A percentile compares a stretch with the other conserved stretches of the same genome.
phyloP scores from a whole-genome alignment of 805 yeast species.

The Kockiozyma suomiensis region DNA sequence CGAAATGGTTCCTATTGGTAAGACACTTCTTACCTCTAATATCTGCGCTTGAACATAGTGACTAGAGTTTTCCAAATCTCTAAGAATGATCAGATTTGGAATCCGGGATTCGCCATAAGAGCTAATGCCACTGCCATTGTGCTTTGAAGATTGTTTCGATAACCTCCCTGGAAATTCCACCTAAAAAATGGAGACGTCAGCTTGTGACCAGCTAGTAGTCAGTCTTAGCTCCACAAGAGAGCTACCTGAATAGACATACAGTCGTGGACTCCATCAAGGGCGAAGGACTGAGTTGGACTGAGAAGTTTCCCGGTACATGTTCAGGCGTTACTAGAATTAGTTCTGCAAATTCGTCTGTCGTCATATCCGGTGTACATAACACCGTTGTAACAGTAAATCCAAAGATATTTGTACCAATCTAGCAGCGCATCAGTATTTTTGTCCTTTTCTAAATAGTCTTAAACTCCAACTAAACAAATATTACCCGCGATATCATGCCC shows the following conservation, averaged over 20 bases:
- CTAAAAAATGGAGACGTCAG: too few species aligned
- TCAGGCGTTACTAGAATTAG: constrained; percentile 8
- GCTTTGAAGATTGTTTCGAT: neutral
- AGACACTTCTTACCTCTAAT: constrained; percentile 18
- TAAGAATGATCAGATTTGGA: constrained; percentile 24
- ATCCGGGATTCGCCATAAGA: neutral
- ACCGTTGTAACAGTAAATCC: constrained; percentile 23
- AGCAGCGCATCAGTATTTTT: neutral
- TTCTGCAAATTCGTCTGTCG: constrained; percentile 26
- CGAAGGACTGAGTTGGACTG: constrained; percentile 8
- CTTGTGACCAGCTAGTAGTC: too few species aligned
- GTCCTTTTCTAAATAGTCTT: too few species aligned
- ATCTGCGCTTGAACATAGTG: constrained; percentile 29
- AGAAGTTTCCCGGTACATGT: constrained; percentile 14
- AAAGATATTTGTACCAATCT: constrained; percentile 31
- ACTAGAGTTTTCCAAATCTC: constrained; percentile 25
- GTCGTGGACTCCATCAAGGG: neutral
- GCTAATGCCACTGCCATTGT: neutral
- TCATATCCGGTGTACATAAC: constrained; percentile 16
- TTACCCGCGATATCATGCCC: constrained; percentile 26
- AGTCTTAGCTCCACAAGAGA: too few species aligned
- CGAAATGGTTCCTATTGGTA: neutral
- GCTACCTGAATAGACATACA: neutral
- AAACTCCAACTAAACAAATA: neutral
- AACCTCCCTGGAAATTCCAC: constrained; percentile 8